Evolutionary conservation across 768 basidiomycete species (phyloP).

Genomic region (Lactifluus rugatus): DNA sequence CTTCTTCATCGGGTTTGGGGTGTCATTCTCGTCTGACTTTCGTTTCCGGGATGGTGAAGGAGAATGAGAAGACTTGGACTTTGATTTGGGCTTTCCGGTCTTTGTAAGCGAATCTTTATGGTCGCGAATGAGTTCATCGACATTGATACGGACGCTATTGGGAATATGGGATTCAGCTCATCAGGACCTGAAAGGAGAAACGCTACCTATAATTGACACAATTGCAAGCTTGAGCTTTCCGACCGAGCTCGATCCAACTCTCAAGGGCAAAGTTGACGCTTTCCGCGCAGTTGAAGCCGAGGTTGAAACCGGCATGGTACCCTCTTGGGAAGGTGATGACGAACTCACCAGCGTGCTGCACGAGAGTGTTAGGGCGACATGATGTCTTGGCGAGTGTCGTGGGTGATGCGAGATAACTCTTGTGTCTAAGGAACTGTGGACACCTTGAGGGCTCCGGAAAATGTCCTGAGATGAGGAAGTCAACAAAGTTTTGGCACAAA

Average conservation of each 20-base stretch:
- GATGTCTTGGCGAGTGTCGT: constrained; percentile 68
- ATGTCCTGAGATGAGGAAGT: constrained; percentile 42
- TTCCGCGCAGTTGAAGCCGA: constrained; percentile 94
- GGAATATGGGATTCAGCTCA: constrained; percentile 10
- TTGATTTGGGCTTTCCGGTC: constrained; percentile 12
- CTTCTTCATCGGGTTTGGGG: constrained; percentile 40
- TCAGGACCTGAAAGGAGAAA: background rate
- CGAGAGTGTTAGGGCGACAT: constrained; percentile 75
- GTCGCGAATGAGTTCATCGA: constrained; percentile 72
- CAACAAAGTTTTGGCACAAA: background rate
- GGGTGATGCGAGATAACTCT: constrained; percentile 90
- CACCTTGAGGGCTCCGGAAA: constrained; percentile 82
- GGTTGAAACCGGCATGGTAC: constrained; percentile 95
- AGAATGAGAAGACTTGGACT: constrained; percentile 17
- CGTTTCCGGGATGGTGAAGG: constrained; percentile 27
- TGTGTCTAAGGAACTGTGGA: constrained; percentile 92
- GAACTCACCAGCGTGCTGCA: constrained; percentile 92
- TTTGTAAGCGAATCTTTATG: constrained; percentile 41
- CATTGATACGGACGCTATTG: constrained; percentile 82
- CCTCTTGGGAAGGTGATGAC: constrained; percentile 92
- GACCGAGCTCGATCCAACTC: constrained; percentile 85
- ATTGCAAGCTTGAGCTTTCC: constrained; percentile 65
- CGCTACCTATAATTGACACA: constrained; percentile 65
- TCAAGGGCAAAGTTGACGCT: constrained; percentile 95
- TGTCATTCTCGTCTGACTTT: constrained; percentile 32